Conservation (phyloP, 768 basidiomycete genomes). For the Suillus brevipes region DNA sequence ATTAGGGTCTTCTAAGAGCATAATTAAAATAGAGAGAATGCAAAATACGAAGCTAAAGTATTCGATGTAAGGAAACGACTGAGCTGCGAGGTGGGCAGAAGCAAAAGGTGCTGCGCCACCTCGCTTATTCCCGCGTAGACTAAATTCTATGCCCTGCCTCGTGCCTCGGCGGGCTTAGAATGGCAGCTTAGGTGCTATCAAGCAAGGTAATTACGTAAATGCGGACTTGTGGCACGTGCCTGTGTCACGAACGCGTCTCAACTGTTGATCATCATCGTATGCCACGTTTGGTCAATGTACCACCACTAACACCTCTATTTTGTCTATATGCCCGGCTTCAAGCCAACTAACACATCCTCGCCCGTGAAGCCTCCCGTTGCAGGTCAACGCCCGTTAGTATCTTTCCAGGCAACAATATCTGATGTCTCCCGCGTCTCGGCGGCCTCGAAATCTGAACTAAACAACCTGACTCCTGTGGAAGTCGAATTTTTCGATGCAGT, state of each 20-base stretch:
- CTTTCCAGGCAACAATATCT: constrained; percentile 15
- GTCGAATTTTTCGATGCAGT: constrained; percentile 76
- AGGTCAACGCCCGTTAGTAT: constrained; percentile 14
- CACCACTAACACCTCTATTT: constrained; percentile 5
- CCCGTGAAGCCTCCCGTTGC: constrained; percentile 36
- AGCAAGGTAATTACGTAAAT: constrained; percentile 6
- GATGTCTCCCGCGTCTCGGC: constrained; percentile 45
- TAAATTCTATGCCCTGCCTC: no score
- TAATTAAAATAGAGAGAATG: no score
- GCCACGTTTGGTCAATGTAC: constrained; percentile 6
- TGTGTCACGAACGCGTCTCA: constrained; percentile 28
- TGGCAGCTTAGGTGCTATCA: no score
- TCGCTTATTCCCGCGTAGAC: no score
- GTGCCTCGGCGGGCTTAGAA: no score
- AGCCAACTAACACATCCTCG: constrained; percentile 49
- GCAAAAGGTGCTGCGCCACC: no score
- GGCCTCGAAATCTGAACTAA: constrained; percentile 49
- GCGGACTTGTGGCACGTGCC: neutral
- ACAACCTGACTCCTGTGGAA: constrained; percentile 51
- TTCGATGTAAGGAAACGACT: no score
- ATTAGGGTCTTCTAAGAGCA: no score
- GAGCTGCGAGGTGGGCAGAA: no score
- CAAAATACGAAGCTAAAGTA: no score
- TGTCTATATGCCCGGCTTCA: constrained; percentile 44
- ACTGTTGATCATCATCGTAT: constrained; percentile 6